Base-by-base conservation (phyloP, 2,329 filamentous ascomycete genomes). In the Epichloe sibirici region DNA sequence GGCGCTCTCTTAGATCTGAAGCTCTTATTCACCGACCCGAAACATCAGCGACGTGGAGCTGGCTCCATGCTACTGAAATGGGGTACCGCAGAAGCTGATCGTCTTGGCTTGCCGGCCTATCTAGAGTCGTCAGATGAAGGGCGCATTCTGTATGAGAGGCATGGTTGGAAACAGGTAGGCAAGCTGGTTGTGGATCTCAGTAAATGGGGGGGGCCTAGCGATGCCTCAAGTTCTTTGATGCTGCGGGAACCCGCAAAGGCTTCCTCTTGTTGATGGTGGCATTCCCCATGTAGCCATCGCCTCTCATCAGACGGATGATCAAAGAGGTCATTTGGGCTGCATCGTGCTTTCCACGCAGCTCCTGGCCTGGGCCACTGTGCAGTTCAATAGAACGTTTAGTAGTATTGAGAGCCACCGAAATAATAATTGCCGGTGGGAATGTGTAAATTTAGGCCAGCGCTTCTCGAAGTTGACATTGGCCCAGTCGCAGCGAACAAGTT, bases 11-110 rank as follows among this genome's bases (percentile, higher is more conserved):
- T 39, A 70, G 69, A 70, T 51, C 56, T 72, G 3, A 66, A 68
- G 46, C 60, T 68, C 1, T 60, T 72, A 37, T 66, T 70, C 43
- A 71, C 69, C 2, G 61, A 69, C 45, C 63, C 68, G 1, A 62
- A 63, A 13, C 66, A 69, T 51, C 68, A 70, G 46, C 61, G 62
- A 45, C 64, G 65, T 6, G 69, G 69, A 5, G 65, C 65, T 12
- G 69, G 60, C 2, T 58, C 59, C 21, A 56, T 69, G 57, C 57
- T 71, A 53, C 51, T 73, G 45, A 53, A 61, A 34, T 68, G 64
- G 62, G 64, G 64, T 3, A 59, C 63, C n/a, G 61, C 62, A 8
- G 63, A 71, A 56, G 67, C 69, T 15, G 67, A 70, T 47, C 54
- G 62, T 9, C 61, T 69, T 2, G 63, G 65, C 5, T 52, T 72